Evolutionary conservation across 306 rosid species (phyloP).

Genomic region (Trifolium repens): DNA sequence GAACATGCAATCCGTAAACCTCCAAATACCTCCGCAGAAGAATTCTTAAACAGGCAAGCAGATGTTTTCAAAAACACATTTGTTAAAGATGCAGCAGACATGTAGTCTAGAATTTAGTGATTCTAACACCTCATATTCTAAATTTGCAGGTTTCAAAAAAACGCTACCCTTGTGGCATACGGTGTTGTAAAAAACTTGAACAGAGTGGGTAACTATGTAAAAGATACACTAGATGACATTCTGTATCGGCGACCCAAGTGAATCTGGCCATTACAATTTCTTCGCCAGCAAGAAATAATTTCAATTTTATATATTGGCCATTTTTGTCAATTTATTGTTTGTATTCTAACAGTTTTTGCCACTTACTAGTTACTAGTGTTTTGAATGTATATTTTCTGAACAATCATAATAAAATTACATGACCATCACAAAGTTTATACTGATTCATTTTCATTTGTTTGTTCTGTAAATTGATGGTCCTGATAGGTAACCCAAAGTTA

Average conservation of each 20-base stretch:
- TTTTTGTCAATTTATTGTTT: constrained; percentile 37
- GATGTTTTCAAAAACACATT: constrained; percentile 16
- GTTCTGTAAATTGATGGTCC: neutral
- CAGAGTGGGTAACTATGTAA: constrained; percentile 66
- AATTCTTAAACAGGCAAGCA: constrained; percentile 78
- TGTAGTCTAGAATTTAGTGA: neutral
- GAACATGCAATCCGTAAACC: constrained; percentile 56
- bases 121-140: constrained; percentile 24
- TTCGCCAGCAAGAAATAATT: neutral
- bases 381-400: constrained; percentile 25
- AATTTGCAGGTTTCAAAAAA: constrained; percentile 74
- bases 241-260: constrained; percentile 72
- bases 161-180: constrained; percentile 78
- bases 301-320: constrained; percentile 29
- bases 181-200: constrained; percentile 80
- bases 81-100: neutral
- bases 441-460: neutral
- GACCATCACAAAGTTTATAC: constrained; percentile 6
- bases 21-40: constrained; percentile 57
- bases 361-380: constrained; percentile 4
- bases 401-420: constrained; percentile 17
- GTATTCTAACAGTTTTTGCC: constrained; percentile 25
- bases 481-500: no score
- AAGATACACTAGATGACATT: constrained; percentile 71
- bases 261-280: constrained; percentile 19